Percentiles rank a stretch among this genome's conserved stretches.
Evolutionary conservation across 2,329 filamentous ascomycete genomes (phyloP).

Genomic region (Chaetomiaceae sp.): DNA sequence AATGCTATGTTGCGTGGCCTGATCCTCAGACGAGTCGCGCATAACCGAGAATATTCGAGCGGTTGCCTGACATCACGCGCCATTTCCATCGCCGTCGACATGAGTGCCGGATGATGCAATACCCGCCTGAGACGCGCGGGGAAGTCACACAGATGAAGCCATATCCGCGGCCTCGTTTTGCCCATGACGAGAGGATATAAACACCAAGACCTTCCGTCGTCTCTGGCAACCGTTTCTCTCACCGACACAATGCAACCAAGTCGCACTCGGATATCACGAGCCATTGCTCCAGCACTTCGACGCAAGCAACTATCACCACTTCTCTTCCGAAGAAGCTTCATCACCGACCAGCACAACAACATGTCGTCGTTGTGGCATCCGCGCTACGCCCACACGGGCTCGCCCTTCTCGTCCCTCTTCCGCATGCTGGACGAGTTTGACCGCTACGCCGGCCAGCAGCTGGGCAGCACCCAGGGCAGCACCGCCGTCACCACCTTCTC

Average conservation of each 20-base stretch:
- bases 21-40: too few relatives aligned
- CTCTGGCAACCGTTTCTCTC: neutral
- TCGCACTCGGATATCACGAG: neutral
- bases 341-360: slow-evolving; percentile 1
- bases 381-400: slow-evolving; percentile 7
- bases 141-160: too few relatives aligned
- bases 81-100: neutral
- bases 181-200: neutral
- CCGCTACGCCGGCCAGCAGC: slow-evolving; percentile 44
- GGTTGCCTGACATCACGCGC: neutral
- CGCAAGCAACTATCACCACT: neutral
- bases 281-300: neutral
- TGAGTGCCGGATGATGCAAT: neutral
- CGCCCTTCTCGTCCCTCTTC: slow-evolving; percentile 52
- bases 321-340: neutral
- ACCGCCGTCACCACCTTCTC: slow-evolving; percentile 49
- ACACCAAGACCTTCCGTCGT: neutral
- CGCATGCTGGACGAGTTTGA: slow-evolving; percentile 62
- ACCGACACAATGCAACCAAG: slow-evolving; percentile 5
- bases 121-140: too few relatives aligned
- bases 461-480: slow-evolving; percentile 17
- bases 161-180: neutral
- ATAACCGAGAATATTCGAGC: too few relatives aligned
- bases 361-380: slow-evolving; percentile 25
- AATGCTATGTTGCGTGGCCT: too few relatives aligned